These are phyloP conservation scores for Talaromyces piceae DNA, from an alignment of 2,329 filamentous ascomycete species.

Conservation along the genomic window DNA sequence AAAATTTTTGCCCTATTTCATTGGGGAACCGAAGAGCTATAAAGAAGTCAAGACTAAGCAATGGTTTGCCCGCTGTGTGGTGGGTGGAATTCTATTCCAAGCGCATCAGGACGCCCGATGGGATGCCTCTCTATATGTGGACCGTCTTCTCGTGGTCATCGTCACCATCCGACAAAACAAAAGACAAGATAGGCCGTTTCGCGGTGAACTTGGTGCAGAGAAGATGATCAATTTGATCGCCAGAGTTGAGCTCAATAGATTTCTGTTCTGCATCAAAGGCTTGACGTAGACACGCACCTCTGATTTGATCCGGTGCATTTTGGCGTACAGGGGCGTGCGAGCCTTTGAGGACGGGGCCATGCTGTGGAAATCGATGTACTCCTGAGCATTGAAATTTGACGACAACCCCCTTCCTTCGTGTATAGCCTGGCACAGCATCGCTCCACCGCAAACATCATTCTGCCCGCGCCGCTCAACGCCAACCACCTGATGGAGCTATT, in stretches of 20 bases:
- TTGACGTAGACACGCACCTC: constrained; percentile 27
- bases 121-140: constrained; percentile 1
- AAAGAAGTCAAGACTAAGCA: not conserved
- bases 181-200: constrained; percentile 31
- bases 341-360: constrained; percentile 23
- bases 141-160: not conserved
- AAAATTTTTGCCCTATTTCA: no score
- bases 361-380: constrained; percentile 19
- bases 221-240: constrained; percentile 32
- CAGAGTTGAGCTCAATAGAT: constrained; percentile 30
- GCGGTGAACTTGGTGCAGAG: constrained; percentile 38
- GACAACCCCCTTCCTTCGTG: constrained; percentile 31
- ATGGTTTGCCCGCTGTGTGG: not conserved
- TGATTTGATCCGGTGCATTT: constrained; percentile 31
- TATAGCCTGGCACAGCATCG: constrained; percentile 37
- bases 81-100: not conserved
- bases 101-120: not conserved
- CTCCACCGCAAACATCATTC: constrained; percentile 39
- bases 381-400: constrained; percentile 35
- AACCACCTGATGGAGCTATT: constrained; percentile 40
- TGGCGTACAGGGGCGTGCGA: constrained; percentile 18
- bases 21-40: no score
- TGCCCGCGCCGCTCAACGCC: constrained; percentile 29
- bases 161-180: constrained; percentile 9
- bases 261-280: constrained; percentile 31